These are phyloP conservation scores for Aurifilum marmelostoma DNA, from an alignment of 2,329 filamentous ascomycete species.

Conservation along the genomic window DNA sequence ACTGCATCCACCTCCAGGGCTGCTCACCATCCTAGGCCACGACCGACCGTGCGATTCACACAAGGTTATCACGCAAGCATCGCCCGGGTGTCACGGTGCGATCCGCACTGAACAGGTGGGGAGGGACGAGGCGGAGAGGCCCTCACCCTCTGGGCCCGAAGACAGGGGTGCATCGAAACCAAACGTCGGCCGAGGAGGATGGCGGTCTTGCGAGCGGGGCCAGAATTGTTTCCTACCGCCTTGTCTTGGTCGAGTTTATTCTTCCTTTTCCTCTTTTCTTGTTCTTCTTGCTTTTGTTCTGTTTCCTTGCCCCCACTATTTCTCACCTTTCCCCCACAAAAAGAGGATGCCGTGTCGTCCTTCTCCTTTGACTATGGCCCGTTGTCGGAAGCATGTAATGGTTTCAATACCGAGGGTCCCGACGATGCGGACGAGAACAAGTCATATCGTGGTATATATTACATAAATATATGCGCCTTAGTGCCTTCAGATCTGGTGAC, in stretches of 20 bases:
- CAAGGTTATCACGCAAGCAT: not conserved
- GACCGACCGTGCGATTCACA: slow-evolving; percentile 4
- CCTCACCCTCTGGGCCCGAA: not conserved
- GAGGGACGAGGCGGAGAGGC: not conserved
- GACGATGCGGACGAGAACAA: not conserved
- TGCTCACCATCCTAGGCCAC: not conserved
- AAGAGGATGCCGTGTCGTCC: too few species aligned
- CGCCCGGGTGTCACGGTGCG: slow-evolving; percentile 1
- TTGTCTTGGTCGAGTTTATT: too few species aligned
- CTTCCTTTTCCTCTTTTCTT: too few species aligned
- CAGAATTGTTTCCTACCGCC: not conserved
- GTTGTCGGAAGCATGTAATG: too few species aligned
- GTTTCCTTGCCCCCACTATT: too few species aligned
- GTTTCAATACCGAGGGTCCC: not conserved
- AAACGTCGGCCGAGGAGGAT: not conserved
- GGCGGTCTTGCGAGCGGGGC: not conserved
- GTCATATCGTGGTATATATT: not conserved
- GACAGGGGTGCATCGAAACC: not conserved
- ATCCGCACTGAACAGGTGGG: slow-evolving; percentile 2
- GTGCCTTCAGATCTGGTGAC: not conserved
- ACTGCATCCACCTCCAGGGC: not conserved
- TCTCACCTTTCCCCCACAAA: not conserved
- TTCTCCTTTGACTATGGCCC: not conserved
- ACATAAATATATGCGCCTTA: not conserved
- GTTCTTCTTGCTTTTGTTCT: not conserved